phyloP scores from a whole-genome alignment of 495 filamentous ascomycete genomes.

The Parathielavia appendiculata region DNA sequence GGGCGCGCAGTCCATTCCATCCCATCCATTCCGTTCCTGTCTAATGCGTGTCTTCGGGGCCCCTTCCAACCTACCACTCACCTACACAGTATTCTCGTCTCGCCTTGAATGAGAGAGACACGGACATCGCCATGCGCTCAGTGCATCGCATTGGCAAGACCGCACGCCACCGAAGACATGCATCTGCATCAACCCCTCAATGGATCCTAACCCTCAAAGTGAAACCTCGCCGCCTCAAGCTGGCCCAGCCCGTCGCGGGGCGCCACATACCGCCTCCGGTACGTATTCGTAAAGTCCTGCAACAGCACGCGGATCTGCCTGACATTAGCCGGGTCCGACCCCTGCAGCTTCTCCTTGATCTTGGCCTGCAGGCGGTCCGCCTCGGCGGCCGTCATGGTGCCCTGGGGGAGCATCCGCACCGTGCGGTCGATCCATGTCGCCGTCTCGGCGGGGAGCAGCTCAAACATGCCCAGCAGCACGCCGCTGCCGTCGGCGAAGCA shows the following conservation, averaged over 20 bases:
- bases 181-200: neutral
- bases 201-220: constrained; percentile 58
- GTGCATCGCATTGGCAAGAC: too few species aligned
- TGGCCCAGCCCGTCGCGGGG: constrained; percentile 85
- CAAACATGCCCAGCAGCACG: constrained; percentile 82
- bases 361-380: constrained; percentile 60
- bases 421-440: constrained; percentile 75
- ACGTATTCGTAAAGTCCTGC: constrained; percentile 94
- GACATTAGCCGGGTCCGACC: constrained; percentile 55
- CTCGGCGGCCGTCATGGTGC: constrained; percentile 62
- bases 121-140: too few species aligned
- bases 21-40: neutral
- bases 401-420: constrained; percentile 73
- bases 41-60: constrained; percentile 3
- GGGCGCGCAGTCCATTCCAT: neutral
- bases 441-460: constrained; percentile 74
- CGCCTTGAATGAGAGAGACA: too few species aligned
- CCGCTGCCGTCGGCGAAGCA: constrained; percentile 92
- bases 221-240: constrained; percentile 78
- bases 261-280: constrained; percentile 87
- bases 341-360: constrained; percentile 61
- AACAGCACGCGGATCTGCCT: constrained; percentile 77
- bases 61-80: neutral
- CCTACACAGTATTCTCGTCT: neutral
- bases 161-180: too few species aligned